These are phyloP conservation scores for Hemileccinum impolitum DNA, from an alignment of 768 basidiomycete genomes.

Conservation along the genomic window DNA sequence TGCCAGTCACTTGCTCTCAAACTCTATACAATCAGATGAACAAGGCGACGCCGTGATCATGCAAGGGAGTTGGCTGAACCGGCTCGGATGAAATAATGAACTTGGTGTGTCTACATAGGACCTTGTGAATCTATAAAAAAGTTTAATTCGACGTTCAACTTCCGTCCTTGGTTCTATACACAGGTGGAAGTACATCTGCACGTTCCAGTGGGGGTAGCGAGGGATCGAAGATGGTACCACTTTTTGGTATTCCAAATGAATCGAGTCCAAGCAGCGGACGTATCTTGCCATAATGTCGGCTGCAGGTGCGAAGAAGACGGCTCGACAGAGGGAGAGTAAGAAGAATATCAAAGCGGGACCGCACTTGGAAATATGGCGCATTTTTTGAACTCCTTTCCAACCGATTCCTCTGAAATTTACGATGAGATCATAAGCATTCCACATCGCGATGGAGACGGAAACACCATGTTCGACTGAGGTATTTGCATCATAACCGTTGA, in stretches of 20 bases:
- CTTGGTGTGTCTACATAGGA: too few relatives aligned
- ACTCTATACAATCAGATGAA: too few relatives aligned
- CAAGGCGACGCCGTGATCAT: too few relatives aligned
- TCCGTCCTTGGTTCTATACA: too few relatives aligned
- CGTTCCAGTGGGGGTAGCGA: conserved; percentile 31
- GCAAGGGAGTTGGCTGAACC: too few relatives aligned
- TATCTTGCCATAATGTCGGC: conserved; percentile 3
- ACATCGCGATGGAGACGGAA: conserved; percentile 15
- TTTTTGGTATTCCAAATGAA: conserved; percentile 34
- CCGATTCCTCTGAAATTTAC: conserved; percentile 27
- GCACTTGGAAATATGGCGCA: conserved; percentile 10
- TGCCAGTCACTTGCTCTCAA: too few relatives aligned
- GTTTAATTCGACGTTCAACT: too few relatives aligned
- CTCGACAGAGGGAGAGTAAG: conserved; percentile 13
- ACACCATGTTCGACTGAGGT: background rate
- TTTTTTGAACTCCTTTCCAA: conserved; percentile 18
- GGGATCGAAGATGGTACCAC: conserved; percentile 38
- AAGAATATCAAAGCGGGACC: conserved; percentile 20
- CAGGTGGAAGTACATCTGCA: too few relatives aligned
- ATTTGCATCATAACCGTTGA: conserved; percentile 1
- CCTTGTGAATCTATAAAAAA: too few relatives aligned
- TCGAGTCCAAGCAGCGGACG: conserved; percentile 33
- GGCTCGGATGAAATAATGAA: too few relatives aligned
- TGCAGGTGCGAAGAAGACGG: background rate
- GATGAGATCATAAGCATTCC: conserved; percentile 28